Evolutionary conservation across 139 green algal species (phyloP).

Genomic region (Nannochloris sp.): DNA sequence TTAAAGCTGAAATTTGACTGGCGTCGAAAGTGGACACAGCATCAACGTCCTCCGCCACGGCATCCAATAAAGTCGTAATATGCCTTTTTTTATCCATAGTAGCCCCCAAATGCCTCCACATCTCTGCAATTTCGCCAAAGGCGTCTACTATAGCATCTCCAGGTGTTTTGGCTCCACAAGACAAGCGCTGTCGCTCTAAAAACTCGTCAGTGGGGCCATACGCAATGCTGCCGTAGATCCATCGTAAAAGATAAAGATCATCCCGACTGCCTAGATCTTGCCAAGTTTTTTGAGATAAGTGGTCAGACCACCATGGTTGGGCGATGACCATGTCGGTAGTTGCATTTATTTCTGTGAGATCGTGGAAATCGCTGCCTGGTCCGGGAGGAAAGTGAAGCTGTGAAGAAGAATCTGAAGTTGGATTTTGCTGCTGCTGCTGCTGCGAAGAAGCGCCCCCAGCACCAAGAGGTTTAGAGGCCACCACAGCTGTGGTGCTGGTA

Average conservation of each 20-base stretch:
- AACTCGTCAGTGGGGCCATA: conserved; percentile 30
- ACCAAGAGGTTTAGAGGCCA: no score
- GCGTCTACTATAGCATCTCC: conserved; percentile 45
- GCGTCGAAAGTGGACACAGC: conserved; percentile 31
- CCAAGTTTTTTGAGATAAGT: conserved; percentile 28
- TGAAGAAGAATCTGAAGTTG: no score
- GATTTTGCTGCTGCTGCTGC: neutral
- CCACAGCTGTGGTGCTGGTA: no score
- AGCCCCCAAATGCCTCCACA: conserved; percentile 48
- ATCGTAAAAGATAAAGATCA: conserved; percentile 44
- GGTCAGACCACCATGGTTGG: conserved; percentile 56
- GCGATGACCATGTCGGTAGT: conserved; percentile 29
- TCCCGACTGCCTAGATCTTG: neutral
- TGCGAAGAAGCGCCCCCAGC: no score
- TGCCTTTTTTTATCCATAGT: conserved; percentile 32
- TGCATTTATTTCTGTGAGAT: conserved; percentile 1
- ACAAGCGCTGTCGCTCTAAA: conserved; percentile 23
- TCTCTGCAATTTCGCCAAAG: conserved; percentile 50
- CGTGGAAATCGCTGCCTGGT: no score
- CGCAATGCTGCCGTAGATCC: conserved; percentile 64
- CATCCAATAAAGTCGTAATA: conserved; percentile 13
- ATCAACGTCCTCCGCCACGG: conserved; percentile 18
- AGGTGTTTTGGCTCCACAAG: conserved; percentile 6
- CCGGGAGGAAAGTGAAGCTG: no score
- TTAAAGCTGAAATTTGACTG: conserved; percentile 15